Evolutionary conservation across 257 asterid species (phyloP).

Genomic region (Solanum peruvianum): DNA sequence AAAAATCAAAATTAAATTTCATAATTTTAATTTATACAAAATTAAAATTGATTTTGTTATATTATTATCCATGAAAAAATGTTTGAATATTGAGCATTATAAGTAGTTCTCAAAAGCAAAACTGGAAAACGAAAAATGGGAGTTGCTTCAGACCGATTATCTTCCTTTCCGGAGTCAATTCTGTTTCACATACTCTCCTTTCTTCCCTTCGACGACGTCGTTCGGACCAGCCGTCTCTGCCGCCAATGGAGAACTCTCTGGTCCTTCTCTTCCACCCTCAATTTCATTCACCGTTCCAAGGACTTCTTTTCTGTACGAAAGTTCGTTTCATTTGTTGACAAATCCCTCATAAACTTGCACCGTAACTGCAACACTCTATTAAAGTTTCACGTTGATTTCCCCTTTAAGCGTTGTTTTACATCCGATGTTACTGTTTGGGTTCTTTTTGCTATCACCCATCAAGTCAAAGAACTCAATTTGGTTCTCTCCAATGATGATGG

Average conservation of each 20-base stretch:
- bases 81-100: too few species aligned
- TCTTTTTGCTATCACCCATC: background rate
- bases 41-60: background rate
- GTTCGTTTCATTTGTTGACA: background rate
- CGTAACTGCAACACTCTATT: background rate
- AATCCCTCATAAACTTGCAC: background rate
- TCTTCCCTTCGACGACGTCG: background rate
- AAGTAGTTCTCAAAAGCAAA: background rate
- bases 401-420: background rate
- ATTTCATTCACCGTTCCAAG: background rate
- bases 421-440: background rate
- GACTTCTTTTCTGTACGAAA: background rate
- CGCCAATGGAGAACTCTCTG: background rate
- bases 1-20: too few species aligned
- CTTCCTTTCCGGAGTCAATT: background rate
- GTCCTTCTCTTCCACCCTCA: background rate
- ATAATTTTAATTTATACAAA: too few species aligned
- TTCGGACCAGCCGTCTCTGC: background rate
- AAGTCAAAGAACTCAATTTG: background rate
- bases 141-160: background rate
- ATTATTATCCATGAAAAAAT: background rate
- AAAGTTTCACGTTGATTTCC: background rate
- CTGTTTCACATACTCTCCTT: background rate
- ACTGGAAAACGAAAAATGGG: background rate
- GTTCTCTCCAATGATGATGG: background rate